Evolutionary conservation across 441 rosid genomes (phyloP), one percentile per base, ranked within the genome.

Genomic region (Pelargonium myrrhifolium): DNA sequence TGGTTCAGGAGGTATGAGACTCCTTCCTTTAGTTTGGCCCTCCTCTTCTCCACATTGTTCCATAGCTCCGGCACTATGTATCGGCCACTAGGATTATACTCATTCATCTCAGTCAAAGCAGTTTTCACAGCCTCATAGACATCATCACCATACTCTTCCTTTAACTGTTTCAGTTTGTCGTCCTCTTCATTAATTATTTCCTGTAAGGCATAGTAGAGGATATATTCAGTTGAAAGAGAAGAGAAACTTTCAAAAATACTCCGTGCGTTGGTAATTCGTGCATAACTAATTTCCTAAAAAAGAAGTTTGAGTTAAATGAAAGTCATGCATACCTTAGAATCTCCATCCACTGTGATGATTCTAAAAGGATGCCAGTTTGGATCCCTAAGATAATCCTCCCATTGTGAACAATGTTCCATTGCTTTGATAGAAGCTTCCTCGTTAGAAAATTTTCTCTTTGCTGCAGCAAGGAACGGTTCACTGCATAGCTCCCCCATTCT

Each of bases 291-390:
- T 24, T 24, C 28, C 2, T 24, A 24, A 24, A 24, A 24, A 24
- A 1, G 28, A 24, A 24, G 2, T 47, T 47, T n/a, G n/a, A n/a
- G n/a, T 12, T 47, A 12, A 47, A 12, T 47, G 53, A 47, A 47
- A 47, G 11, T 15, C 28, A 47, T 15, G 4, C 53, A 66, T 73
- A 86, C 78, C 85, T 69, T 69, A 68, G 72, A 71, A 66, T 79
- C 67, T 60, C 79, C 88, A 6, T 81, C 85, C 63, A 79, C 76
- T 64, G 49, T 80, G 9, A 85, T 75, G 72, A 80, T 67, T 77
- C 79, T 90, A 72, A 92, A 88, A 61, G 99, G 98, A 82, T 89
- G 96, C 99, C 99, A 94, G 71, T 81, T 86, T 61, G 97, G 93
- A 78, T 92, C 97, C 81, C 82, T 89, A 9, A 94, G 89, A 83